These are phyloP conservation scores for Colletotrichum siamense DNA, from an alignment of 2,329 filamentous ascomycete species.

Conservation along the genomic window DNA sequence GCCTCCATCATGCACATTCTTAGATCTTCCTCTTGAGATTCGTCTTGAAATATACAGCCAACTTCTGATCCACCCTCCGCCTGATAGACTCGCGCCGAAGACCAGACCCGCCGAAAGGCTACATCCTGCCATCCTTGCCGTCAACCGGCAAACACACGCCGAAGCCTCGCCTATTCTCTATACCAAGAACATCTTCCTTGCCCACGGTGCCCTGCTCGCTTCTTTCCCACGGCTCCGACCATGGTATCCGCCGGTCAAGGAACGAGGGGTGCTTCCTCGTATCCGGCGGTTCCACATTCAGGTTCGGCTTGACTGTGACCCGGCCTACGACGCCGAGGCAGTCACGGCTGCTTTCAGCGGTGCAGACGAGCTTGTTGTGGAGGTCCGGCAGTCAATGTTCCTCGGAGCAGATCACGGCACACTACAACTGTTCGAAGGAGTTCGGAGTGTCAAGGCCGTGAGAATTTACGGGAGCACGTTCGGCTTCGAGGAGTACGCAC, in stretches of 20 bases:
- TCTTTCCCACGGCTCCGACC: constrained; percentile 43
- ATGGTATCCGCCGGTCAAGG: constrained; percentile 35
- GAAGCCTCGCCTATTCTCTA: constrained; percentile 49
- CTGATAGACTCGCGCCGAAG: not conserved
- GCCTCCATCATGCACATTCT: constrained; percentile 27
- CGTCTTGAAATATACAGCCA: constrained; percentile 51
- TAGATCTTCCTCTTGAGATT: constrained; percentile 50
- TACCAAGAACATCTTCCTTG: constrained; percentile 46
- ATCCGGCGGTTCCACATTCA: constrained; percentile 45
- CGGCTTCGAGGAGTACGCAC: constrained; percentile 47
- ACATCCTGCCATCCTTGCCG: constrained; percentile 44
- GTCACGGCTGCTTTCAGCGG: constrained; percentile 40
- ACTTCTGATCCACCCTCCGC: constrained; percentile 42
- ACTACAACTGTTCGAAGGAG: constrained; percentile 45
- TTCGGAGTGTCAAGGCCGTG: constrained; percentile 43
- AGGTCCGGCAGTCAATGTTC: constrained; percentile 43
- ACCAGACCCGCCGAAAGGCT: constrained; percentile 25
- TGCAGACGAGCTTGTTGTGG: constrained; percentile 43
- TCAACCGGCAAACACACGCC: constrained; percentile 44
- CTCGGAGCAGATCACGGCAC: constrained; percentile 41
- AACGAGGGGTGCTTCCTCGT: constrained; percentile 31
- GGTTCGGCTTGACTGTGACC: constrained; percentile 46
- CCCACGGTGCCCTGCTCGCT: constrained; percentile 45
- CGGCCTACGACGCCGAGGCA: constrained; percentile 33
- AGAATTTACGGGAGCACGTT: constrained; percentile 40